phyloP scores from a whole-genome alignment of 2,329 filamentous ascomycete genomes.

The Sarocladium kiliense region DNA sequence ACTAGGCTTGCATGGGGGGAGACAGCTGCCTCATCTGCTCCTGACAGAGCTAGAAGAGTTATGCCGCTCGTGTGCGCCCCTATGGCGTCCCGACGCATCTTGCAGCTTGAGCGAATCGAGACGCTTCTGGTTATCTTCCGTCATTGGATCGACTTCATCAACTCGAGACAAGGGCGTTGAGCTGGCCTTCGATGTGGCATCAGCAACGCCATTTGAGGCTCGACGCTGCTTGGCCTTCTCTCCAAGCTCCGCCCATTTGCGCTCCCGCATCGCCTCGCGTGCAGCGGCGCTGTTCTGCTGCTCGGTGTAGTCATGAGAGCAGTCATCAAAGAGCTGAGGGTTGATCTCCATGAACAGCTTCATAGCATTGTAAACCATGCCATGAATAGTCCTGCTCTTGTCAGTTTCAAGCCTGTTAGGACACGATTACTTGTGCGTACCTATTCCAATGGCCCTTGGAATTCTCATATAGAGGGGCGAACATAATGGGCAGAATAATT shows the following conservation, averaged over 20 bases:
- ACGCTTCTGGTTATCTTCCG: conserved; percentile 79
- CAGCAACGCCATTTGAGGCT: conserved; percentile 26
- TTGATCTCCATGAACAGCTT: conserved; percentile 99
- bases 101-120: conserved; percentile 87
- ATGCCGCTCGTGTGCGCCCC: conserved; percentile 53
- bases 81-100: conserved; percentile 62
- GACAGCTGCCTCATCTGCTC: conserved; percentile 35
- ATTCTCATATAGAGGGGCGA: conserved; percentile 95
- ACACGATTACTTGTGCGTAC: conserved; percentile 43
- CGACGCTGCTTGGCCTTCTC: conserved; percentile 73
- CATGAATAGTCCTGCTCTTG: conserved; percentile 79
- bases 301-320: conserved; percentile 96
- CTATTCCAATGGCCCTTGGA: conserved; percentile 99
- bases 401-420: conserved; percentile 23
- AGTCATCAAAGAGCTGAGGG: conserved; percentile 96
- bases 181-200: conserved; percentile 30
- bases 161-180: conserved; percentile 42
- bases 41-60: conserved; percentile 50
- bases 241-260: conserved; percentile 82
- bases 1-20: not conserved
- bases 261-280: conserved; percentile 73
- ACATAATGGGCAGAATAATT: conserved; percentile 98
- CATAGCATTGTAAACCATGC: conserved; percentile 99
- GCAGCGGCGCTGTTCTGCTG: conserved; percentile 89
- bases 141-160: conserved; percentile 74